A percentile compares a stretch with the other conserved stretches of the same genome.
Evolutionary conservation across 2,329 filamentous ascomycete species (phyloP).

Genomic region (Fusarium tanahbumbuense): DNA sequence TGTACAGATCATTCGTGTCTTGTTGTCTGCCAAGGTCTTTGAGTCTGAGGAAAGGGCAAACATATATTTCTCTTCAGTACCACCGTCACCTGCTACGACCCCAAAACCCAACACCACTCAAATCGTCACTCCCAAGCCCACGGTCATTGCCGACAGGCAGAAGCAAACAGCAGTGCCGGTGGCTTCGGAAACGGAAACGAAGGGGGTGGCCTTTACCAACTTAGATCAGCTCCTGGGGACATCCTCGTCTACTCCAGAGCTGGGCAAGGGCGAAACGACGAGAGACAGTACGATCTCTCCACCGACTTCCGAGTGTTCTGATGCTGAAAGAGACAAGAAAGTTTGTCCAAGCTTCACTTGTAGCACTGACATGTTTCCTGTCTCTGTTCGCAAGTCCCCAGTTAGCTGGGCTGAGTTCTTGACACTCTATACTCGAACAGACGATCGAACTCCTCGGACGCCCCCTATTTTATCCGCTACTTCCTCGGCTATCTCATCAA

Average conservation of each 20-base stretch:
- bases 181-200: not conserved
- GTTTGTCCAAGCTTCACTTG: not conserved
- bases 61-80: not conserved
- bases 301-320: too few species aligned
- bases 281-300: not conserved
- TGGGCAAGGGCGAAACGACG: not conserved
- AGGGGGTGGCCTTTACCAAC: not conserved
- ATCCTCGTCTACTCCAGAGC: not conserved
- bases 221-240: not conserved
- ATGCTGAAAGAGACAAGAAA: too few species aligned
- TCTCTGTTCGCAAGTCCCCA: not conserved
- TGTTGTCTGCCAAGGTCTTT: not conserved
- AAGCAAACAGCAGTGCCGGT: too few species aligned
- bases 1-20: not conserved
- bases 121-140: too few species aligned
- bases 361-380: not conserved
- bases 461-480: not conserved
- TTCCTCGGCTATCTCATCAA: not conserved
- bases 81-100: too few species aligned
- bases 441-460: not conserved
- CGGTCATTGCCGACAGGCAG: rapidly evolving
- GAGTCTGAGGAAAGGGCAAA: too few species aligned
- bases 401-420: not conserved
- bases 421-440: not conserved
- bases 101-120: too few species aligned